Conservation (phyloP, 257 asterid genomes). For the Fraxinus cuspidata region DNA sequence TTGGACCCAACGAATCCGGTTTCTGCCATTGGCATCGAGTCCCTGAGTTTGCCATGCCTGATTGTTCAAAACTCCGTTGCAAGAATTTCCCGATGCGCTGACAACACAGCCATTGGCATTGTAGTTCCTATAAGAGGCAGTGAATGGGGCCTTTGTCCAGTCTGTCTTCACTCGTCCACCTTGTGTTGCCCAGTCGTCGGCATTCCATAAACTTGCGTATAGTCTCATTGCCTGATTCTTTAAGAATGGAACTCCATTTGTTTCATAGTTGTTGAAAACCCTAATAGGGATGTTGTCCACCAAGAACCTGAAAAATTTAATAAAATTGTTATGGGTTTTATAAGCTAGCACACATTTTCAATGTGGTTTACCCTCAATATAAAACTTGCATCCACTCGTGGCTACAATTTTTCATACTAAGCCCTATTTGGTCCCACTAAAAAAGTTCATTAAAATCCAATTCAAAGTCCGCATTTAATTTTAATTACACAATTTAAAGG, state of each 20-base stretch:
- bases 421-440: not conserved
- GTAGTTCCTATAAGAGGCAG: constrained; percentile 44
- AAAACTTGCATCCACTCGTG: no score
- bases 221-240: constrained; percentile 37
- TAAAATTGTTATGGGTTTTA: not conserved
- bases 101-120: constrained; percentile 33
- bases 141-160: constrained; percentile 46
- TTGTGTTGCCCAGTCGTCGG: constrained; percentile 45
- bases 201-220: constrained; percentile 36
- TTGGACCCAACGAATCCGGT: constrained; percentile 47
- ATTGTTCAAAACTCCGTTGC: constrained; percentile 15
- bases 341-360: no score
- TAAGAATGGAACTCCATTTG: constrained; percentile 38
- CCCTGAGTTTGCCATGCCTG: constrained; percentile 35
- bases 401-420: no score
- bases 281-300: constrained; percentile 54
- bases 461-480: no score
- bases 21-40: constrained; percentile 38
- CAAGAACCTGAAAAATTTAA: constrained; percentile 36
- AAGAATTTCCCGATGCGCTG: constrained; percentile 2
- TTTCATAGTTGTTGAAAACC: constrained; percentile 45
- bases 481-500: no score
- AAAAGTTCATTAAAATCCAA: no score
- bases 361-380: no score
- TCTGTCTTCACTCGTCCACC: constrained; percentile 46